Evolutionary conservation across 139 green algal species (phyloP).

Genomic region (Chlamydomonas eustigma): DNA sequence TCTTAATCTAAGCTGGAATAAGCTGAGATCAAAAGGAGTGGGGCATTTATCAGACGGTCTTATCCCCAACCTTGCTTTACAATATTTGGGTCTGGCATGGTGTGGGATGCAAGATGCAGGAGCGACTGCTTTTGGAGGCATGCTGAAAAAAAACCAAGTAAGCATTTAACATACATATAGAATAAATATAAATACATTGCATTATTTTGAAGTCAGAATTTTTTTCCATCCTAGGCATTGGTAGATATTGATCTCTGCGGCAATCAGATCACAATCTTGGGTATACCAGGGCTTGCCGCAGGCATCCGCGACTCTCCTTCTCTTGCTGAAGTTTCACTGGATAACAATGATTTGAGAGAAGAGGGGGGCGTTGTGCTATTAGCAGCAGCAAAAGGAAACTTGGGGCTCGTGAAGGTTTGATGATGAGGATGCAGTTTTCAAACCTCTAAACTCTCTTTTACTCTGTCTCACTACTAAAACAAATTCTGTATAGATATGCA

Average conservation of each 20-base stretch:
- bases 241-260: constrained; percentile 45
- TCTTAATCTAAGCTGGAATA: constrained; percentile 51
- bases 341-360: constrained; percentile 46
- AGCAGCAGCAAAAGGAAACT: constrained; percentile 7
- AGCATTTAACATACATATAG: not conserved
- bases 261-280: constrained; percentile 42
- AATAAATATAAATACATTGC: too few relatives aligned
- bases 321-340: constrained; percentile 37
- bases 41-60: constrained; percentile 40
- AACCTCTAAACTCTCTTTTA: too few relatives aligned
- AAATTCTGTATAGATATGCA: too few relatives aligned
- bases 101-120: constrained; percentile 41
- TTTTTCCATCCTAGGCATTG: too few relatives aligned
- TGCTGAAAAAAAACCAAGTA: constrained; percentile 33
- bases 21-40: constrained; percentile 43
- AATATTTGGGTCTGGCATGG: constrained; percentile 37
- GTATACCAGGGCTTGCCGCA: constrained; percentile 20
- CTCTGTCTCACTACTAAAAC: too few relatives aligned
- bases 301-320: constrained; percentile 23
- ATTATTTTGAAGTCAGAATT: too few relatives aligned
- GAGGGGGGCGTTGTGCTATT: constrained; percentile 29
- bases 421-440: not conserved
- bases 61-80: constrained; percentile 41
- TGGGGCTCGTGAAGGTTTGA: constrained; percentile 9
- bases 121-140: constrained; percentile 25